phyloP scores from a whole-genome alignment of 2,329 filamentous ascomycete species.

The Verticillium albo-atrum region DNA sequence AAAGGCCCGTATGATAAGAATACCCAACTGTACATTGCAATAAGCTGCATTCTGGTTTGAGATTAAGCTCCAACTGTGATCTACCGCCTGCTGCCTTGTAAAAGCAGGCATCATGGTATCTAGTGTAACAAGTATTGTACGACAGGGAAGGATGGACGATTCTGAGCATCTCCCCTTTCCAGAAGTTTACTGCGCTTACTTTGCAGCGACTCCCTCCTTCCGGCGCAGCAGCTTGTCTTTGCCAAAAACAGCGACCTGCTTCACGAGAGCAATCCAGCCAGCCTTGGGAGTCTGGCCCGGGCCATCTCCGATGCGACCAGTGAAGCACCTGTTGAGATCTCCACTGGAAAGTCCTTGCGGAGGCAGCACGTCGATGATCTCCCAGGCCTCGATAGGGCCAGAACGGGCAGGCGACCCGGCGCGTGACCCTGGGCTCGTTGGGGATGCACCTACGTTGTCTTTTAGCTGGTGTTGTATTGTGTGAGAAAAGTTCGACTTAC shows the following conservation, averaged over 20 bases:
- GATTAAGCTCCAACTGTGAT: not conserved
- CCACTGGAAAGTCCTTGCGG: slow-evolving; percentile 49
- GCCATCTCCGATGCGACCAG: slow-evolving; percentile 45
- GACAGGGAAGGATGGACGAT: not conserved
- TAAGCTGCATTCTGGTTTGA: not conserved
- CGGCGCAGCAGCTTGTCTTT: slow-evolving; percentile 48
- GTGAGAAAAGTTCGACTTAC: not conserved
- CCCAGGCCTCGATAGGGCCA: slow-evolving; percentile 40
- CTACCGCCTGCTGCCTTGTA: not conserved
- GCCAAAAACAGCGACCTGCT: slow-evolving; percentile 48
- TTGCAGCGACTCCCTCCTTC: slow-evolving; percentile 23
- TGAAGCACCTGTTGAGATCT: slow-evolving; percentile 50
- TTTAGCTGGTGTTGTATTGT: slow-evolving; percentile 16
- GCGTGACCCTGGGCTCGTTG: slow-evolving; percentile 14
- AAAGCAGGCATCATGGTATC: not conserved
- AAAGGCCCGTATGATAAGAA: not conserved
- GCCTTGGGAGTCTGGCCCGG: slow-evolving; percentile 46
- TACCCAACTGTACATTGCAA: slow-evolving; percentile 3
- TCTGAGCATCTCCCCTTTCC: not conserved
- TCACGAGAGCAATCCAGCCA: slow-evolving; percentile 57
- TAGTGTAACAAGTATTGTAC: not conserved
- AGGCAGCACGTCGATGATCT: slow-evolving; percentile 51
- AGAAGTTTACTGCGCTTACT: not conserved
- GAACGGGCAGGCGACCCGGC: slow-evolving; percentile 25
- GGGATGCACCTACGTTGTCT: slow-evolving; percentile 9